Evolutionary conservation across 495 filamentous ascomycete species (phyloP).

Genomic region (Penicillium arizonense): DNA sequence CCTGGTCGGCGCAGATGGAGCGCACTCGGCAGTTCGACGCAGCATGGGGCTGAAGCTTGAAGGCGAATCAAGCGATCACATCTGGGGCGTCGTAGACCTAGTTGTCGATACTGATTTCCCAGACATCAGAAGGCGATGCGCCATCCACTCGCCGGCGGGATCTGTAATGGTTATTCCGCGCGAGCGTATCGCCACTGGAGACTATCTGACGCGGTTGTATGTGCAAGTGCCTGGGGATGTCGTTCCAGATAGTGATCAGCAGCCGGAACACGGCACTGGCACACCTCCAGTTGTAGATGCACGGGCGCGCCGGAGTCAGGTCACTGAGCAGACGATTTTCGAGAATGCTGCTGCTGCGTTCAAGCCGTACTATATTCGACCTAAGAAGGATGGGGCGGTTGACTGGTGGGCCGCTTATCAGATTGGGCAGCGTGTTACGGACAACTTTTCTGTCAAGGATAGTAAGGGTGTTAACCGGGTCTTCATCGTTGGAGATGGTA

Average conservation of each 20-base stretch:
- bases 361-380: constrained; percentile 46
- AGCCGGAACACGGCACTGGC: constrained; percentile 11
- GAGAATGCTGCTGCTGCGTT: constrained; percentile 42
- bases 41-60: constrained; percentile 57
- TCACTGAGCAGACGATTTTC: constrained; percentile 42
- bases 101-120: constrained; percentile 68
- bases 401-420: constrained; percentile 69
- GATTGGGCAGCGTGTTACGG: constrained; percentile 72
- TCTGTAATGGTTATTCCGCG: constrained; percentile 72
- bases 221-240: constrained; percentile 49
- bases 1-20: constrained; percentile 67
- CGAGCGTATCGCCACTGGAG: constrained; percentile 51
- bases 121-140: constrained; percentile 65
- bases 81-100: constrained; percentile 67
- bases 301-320: constrained; percentile 32
- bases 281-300: constrained; percentile 24
- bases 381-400: constrained; percentile 33
- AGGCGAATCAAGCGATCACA: constrained; percentile 62
- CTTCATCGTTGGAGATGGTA: constrained; percentile 66
- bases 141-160: constrained; percentile 65
- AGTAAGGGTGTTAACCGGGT: constrained; percentile 46
- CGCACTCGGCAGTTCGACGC: constrained; percentile 59
- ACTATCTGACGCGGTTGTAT: constrained; percentile 67
- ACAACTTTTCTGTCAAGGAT: constrained; percentile 62
- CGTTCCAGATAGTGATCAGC: constrained; percentile 16